These are phyloP conservation scores for Erythrobasidium hasegawianum DNA, from an alignment of 1,284 basidiomycete species.

Conservation along the genomic window DNA sequence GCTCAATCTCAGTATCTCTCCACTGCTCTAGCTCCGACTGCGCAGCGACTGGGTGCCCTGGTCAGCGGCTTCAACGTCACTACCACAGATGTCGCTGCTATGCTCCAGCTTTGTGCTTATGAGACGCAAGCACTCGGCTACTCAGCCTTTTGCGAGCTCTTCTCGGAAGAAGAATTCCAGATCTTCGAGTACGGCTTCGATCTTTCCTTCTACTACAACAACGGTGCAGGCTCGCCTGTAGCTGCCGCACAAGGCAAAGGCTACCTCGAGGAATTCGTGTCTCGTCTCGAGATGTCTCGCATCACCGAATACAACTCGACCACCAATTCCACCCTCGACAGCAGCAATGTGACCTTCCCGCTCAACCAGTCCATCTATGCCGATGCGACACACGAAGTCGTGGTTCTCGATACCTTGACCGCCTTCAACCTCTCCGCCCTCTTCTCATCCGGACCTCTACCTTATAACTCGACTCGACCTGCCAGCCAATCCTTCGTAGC, in stretches of 20 bases:
- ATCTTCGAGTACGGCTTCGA: conserved; percentile 67
- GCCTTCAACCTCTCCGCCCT: conserved; percentile 64
- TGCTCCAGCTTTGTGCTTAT: conserved; percentile 46
- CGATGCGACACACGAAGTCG: conserved; percentile 72
- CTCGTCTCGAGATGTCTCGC: conserved; percentile 6
- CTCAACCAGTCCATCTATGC: conserved; percentile 74
- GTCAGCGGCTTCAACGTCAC: conserved; percentile 40
- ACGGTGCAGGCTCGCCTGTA: conserved; percentile 73
- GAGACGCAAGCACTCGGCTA: conserved; percentile 68
- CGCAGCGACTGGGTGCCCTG: conserved; percentile 27
- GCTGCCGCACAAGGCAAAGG: conserved; percentile 76
- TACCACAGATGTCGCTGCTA: conserved; percentile 44
- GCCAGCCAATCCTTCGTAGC: conserved; percentile 60
- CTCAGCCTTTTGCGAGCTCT: conserved; percentile 81
- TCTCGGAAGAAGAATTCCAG: conserved; percentile 83
- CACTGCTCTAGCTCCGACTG: conserved; percentile 36
- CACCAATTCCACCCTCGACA: conserved; percentile 72
- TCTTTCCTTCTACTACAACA: conserved; percentile 60
- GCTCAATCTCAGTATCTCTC: conserved; percentile 7
- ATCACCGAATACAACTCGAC: conserved; percentile 50
- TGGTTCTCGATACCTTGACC: conserved; percentile 70
- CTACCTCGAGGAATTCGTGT: conserved; percentile 57
- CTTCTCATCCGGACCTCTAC: conserved; percentile 42
- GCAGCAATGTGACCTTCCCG: conserved; percentile 69
- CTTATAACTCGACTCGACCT: conserved; percentile 15